Evolutionary conservation across 2,329 filamentous ascomycete species (phyloP).

Genomic region (Ophiostoma himal-ulmi): DNA sequence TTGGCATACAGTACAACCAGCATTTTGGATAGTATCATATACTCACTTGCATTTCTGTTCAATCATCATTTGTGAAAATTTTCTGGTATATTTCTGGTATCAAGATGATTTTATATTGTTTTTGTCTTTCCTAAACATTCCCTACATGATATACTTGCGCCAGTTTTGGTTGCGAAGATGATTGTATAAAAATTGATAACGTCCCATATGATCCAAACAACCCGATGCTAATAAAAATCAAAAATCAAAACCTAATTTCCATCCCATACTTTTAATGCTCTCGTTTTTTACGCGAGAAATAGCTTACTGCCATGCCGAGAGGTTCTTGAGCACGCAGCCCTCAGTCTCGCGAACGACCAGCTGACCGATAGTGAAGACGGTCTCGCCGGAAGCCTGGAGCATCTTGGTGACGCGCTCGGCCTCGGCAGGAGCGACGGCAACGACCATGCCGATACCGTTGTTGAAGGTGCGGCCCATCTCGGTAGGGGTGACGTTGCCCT

Average conservation of each 20-base stretch:
- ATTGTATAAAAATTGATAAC: slow-evolving; percentile 10
- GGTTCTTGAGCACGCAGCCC: slow-evolving; percentile 58
- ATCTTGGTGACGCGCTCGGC: slow-evolving; percentile 54
- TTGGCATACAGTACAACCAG: slow-evolving; percentile 14
- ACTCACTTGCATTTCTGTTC: not conserved
- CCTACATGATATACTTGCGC: not conserved
- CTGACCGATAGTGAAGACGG: slow-evolving; percentile 67
- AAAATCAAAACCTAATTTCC: not conserved
- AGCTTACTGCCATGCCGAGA: slow-evolving; percentile 39
- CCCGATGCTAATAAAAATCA: slow-evolving; percentile 5
- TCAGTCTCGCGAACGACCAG: slow-evolving; percentile 53
- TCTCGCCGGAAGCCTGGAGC: slow-evolving; percentile 65
- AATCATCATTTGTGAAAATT: not conserved
- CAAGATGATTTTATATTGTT: slow-evolving; percentile 7
- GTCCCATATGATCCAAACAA: slow-evolving; percentile 11
- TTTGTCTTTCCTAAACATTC: slow-evolving; percentile 5
- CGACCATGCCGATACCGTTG: slow-evolving; percentile 90
- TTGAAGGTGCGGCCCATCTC: slow-evolving; percentile 96
- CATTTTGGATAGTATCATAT: slow-evolving; percentile 10
- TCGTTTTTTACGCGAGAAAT: not conserved
- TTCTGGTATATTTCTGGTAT: slow-evolving; percentile 12
- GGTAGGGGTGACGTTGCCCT: slow-evolving; percentile 61
- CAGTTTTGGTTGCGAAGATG: slow-evolving; percentile 7
- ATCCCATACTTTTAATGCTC: not conserved
- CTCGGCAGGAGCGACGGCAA: slow-evolving; percentile 72